A percentile compares a stretch with the other conserved stretches of the same genome.
These are phyloP conservation scores for Penicillium roqueforti DNA, from an alignment of 495 filamentous ascomycete genomes.

Conservation along the genomic window DNA sequence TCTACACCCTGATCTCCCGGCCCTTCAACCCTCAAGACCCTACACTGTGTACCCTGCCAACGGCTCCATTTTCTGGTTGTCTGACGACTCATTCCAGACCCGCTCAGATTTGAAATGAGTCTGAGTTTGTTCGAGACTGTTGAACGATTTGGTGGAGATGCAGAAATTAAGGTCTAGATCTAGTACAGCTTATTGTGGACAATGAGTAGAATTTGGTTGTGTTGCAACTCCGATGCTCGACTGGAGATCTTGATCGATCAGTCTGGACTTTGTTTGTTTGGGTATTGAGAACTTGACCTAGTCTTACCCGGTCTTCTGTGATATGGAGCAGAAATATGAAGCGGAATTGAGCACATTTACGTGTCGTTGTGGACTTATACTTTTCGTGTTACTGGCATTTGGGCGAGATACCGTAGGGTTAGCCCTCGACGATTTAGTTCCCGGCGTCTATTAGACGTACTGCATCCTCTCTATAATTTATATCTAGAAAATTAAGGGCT, in stretches of 20 bases:
- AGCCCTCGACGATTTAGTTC: not conserved
- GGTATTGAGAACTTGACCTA: not conserved
- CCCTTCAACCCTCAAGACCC: not conserved
- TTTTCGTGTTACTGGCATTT: not conserved
- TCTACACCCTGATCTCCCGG: not conserved
- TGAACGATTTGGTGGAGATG: not conserved
- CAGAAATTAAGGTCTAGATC: not conserved
- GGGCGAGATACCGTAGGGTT: not conserved
- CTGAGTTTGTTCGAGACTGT: constrained; percentile 1
- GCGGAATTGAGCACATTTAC: not conserved
- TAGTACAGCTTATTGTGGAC: not conserved
- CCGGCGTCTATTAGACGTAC: not conserved
- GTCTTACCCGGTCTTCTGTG: not conserved
- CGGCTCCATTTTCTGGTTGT: constrained; percentile 9
- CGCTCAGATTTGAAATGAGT: not conserved
- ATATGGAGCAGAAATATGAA: no score
- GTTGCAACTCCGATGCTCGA: not conserved
- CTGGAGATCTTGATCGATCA: not conserved
- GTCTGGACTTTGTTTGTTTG: not conserved
- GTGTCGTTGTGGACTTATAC: not conserved
- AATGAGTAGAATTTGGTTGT: not conserved
- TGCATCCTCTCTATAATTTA: not conserved
- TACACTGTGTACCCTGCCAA: not conserved
- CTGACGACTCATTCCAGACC: constrained; percentile 16
- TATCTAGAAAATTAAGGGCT: not conserved